Evolutionary conservation across 2,329 filamentous ascomycete genomes (phyloP).

Genomic region (Colletotrichum truncatum): DNA sequence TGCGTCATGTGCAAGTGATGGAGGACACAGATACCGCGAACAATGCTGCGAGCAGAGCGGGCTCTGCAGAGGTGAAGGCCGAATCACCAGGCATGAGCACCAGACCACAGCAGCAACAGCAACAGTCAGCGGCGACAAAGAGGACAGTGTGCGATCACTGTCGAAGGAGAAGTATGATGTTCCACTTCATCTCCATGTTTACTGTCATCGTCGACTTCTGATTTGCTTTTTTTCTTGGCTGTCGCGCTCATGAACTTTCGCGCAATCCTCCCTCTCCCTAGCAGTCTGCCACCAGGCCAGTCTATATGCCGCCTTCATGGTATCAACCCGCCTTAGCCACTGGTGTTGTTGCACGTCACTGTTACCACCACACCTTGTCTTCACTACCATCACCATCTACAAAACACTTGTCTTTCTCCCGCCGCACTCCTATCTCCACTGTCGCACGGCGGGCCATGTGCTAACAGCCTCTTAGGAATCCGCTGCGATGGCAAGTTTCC

Average conservation of each 20-base stretch:
- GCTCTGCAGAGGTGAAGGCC: conserved; percentile 30
- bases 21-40: conserved; percentile 30
- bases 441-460: not conserved
- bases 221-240: not conserved
- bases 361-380: not conserved
- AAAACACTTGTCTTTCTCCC: not conserved
- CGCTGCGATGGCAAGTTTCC: conserved; percentile 57
- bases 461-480: conserved; percentile 44
- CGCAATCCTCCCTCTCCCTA: conserved; percentile 31
- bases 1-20: conserved; percentile 30
- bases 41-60: conserved; percentile 30
- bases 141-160: conserved; percentile 57
- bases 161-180: conserved; percentile 50
- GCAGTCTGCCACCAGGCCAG: conserved; percentile 30
- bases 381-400: not conserved
- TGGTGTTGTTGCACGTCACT: conserved; percentile 24
- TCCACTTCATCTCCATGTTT: conserved; percentile 10
- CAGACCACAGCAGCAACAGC: conserved; percentile 7
- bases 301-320: conserved; percentile 22
- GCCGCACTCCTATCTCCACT: not conserved
- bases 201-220: conserved; percentile 1
- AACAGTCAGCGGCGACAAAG: conserved; percentile 34
- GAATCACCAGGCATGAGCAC: conserved; percentile 27
- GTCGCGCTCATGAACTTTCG: conserved; percentile 30
- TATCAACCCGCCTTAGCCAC: conserved; percentile 11